Conservation (phyloP, 306 rosid species). For the Quercus agrifolia region DNA sequence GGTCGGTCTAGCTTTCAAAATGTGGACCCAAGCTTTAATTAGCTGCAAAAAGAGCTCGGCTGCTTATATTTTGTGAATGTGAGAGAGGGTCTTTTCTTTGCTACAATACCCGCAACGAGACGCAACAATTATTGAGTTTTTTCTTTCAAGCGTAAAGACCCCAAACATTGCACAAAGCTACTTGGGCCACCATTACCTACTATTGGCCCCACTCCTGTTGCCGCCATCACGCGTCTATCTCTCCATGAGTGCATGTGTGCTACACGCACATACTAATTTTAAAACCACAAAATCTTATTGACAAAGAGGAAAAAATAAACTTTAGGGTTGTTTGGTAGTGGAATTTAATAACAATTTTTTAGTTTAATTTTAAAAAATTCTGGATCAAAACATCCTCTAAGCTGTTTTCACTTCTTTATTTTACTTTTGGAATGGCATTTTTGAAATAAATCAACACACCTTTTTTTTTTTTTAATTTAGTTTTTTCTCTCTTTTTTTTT, state of each 20-base stretch:
- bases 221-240: neutral
- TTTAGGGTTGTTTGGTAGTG: no score
- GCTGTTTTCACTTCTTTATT: no score
- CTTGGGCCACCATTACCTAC: slow-evolving; percentile 15
- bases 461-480: no score
- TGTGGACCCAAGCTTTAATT: slow-evolving; percentile 14
- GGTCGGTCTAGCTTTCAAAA: slow-evolving; percentile 19
- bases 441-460: no score
- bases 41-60: slow-evolving; percentile 16
- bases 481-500: no score
- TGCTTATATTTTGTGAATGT: neutral
- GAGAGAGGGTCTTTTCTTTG: slow-evolving; percentile 5
- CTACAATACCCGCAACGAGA: slow-evolving; percentile 11
- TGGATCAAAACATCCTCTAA: no score
- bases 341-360: no score
- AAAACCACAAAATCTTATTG: no score
- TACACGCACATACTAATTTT: no score
- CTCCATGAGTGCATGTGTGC: neutral
- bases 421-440: no score
- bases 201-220: slow-evolving; percentile 2
- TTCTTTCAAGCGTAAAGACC: neutral
- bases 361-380: no score
- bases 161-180: neutral
- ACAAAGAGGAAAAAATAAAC: no score
- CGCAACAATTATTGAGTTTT: slow-evolving; percentile 22